Conservation (phyloP, 2,329 filamentous ascomycete genomes). For the Colletotrichum sp. region DNA sequence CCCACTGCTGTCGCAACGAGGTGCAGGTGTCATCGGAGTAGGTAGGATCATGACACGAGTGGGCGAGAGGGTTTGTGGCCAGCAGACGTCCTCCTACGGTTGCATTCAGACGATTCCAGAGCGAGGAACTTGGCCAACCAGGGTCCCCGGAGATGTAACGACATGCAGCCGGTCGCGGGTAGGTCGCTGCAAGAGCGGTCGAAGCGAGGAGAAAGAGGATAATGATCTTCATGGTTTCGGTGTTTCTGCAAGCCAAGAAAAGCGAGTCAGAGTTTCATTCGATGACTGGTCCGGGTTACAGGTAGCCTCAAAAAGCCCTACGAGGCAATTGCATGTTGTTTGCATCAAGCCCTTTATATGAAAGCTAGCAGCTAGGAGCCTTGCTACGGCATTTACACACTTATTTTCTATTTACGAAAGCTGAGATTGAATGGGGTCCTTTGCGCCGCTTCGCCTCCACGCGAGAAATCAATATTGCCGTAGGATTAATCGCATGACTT, state of each 20-base stretch:
- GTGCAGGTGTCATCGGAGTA: slow-evolving; percentile 25
- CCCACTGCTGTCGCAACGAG: slow-evolving; percentile 45
- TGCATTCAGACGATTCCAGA: background rate
- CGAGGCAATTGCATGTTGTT: background rate
- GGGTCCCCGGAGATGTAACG: background rate
- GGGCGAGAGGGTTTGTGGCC: background rate
- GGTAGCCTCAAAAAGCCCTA: background rate
- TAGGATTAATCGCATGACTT: background rate
- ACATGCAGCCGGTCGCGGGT: background rate
- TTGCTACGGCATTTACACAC: background rate
- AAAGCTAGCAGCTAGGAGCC: background rate
- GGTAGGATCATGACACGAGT: background rate
- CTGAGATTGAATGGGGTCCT: background rate
- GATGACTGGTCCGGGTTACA: background rate
- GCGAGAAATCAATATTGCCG: background rate
- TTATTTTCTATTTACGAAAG: background rate
- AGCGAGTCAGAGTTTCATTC: background rate
- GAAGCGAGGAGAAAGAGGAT: background rate
- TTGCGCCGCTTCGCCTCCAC: background rate
- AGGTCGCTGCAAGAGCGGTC: background rate
- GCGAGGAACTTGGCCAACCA: background rate
- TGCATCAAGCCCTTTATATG: background rate
- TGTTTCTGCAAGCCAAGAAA: background rate
- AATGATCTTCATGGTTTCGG: background rate
- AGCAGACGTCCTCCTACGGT: background rate